Evolutionary conservation across 352 stramenopile genomes (phyloP), one percentile per base, ranked within the genome.

Genomic region (Aphanomyces astaci): DNA sequence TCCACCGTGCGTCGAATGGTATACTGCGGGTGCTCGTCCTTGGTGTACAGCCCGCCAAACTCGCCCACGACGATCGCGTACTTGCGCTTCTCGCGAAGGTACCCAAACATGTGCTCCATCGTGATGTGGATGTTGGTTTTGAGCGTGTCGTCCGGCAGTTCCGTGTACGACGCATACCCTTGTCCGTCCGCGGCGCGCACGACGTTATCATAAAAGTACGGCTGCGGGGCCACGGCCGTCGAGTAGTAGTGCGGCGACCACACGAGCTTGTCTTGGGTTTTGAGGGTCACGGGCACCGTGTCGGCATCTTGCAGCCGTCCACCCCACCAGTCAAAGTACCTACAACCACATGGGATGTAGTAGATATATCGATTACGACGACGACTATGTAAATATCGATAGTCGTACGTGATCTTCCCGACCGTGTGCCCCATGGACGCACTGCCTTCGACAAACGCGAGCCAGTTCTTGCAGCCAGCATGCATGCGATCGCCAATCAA

Each of bases 231-330:
- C 24, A 90, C 80, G 43, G 72, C 82, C n/a, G 82, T 88, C 33
- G 85, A 88, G 66, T 93, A 93, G 70, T 91, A 91, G 63, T 93
- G 82, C 28, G 85, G 85, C 2, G 82, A 80, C 78, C 79, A 93
- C 51, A 93, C 84, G 2, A 93, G 66, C 53, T 93, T 93, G 77
- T 93, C 88, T 3, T 76, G 66, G 45, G 86, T 78, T 9, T 73
- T 72, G 59, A 93, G 77, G 56, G 81, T 66, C 0, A 82, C 79
- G 15, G 79, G 73, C 15, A 48, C 66, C 4, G 75, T 72, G 27
- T 68, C 73, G 24, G 83, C 82, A 17, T 83, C 78, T 66, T 93
- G 81, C 0, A 93, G 71, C 4, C 85, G 81, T 52, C 80, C 82
- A 24, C 85, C 85, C 80, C 81, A 91, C 82, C 85, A 93, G 48